Evolutionary conservation across 2,329 filamentous ascomycete genomes (phyloP).

Genomic region (Aphanoascus verrucosus): DNA sequence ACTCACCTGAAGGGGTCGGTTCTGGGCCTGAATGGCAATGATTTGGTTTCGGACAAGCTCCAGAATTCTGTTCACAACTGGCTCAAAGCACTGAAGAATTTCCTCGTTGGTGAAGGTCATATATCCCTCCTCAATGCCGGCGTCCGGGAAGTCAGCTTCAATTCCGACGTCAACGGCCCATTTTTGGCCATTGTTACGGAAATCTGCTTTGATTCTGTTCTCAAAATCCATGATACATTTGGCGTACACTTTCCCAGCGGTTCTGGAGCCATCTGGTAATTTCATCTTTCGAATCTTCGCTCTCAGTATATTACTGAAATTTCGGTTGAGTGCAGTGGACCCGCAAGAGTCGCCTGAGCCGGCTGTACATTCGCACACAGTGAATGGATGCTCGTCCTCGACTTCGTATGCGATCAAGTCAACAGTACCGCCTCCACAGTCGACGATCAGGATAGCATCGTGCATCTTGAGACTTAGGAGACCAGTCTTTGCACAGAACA

Average conservation of each 20-base stretch:
- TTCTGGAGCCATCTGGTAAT: conserved; percentile 89
- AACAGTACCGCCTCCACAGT: conserved; percentile 95
- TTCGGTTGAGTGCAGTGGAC: conserved; percentile 94
- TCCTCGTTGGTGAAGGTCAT: conserved; percentile 99
- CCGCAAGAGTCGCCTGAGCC: conserved; percentile 96
- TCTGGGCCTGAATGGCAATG: conserved; percentile 96
- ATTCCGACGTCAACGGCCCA: conserved; percentile 99
- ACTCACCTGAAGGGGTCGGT: conserved; percentile 68
- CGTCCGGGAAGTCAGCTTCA: conserved; percentile 94
- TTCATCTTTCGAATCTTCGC: conserved; percentile 99
- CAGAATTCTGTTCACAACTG: conserved; percentile 91
- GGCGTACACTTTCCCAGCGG: conserved; percentile 93
- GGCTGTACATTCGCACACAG: conserved; percentile 91
- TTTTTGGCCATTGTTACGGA: conserved; percentile 97
- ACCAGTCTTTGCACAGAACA: conserved; percentile 96
- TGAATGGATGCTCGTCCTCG: conserved; percentile 94
- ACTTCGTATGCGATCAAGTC: conserved; percentile 99
- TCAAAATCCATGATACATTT: conserved; percentile 99
- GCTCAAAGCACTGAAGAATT: conserved; percentile 97
- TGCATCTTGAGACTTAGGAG: conserved; percentile 95
- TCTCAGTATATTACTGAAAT: conserved; percentile 94
- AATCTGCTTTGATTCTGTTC: conserved; percentile 98
- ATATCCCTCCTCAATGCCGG: conserved; percentile 95
- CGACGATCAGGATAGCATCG: conserved; percentile 94
- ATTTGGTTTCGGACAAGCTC: conserved; percentile 97